Evolutionary conservation across 2,329 filamentous ascomycete genomes (phyloP).

Genomic region (Aureobasidium sp.): DNA sequence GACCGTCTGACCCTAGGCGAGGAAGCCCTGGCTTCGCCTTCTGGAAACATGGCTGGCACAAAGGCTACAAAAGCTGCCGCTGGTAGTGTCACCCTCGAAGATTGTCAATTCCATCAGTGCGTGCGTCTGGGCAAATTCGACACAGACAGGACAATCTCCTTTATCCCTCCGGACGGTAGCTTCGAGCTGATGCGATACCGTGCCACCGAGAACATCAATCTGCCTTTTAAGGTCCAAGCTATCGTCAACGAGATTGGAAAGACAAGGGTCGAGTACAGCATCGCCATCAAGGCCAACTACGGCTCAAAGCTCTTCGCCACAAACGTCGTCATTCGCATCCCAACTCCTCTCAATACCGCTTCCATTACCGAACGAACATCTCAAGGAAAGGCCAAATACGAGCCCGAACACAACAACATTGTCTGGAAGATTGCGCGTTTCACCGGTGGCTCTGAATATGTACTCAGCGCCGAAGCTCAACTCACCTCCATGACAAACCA

Average conservation of each 20-base stretch:
- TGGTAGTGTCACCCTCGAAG: conserved; percentile 89
- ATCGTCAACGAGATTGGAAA: conserved; percentile 97
- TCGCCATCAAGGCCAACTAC: conserved; percentile 95
- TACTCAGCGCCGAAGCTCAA: conserved; percentile 86
- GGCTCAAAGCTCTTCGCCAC: conserved; percentile 93
- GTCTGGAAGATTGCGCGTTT: conserved; percentile 99
- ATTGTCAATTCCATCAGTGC: conserved; percentile 98
- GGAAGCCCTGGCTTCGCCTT: conserved; percentile 49
- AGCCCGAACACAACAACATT: conserved; percentile 95
- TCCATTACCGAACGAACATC: conserved; percentile 87
- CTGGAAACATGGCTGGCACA: conserved; percentile 67
- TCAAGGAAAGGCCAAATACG: conserved; percentile 96
- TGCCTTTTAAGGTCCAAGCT: conserved; percentile 97
- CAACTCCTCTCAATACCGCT: conserved; percentile 92
- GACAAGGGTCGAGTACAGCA: conserved; percentile 97
- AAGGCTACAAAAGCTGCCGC: conserved; percentile 94
- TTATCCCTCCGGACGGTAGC: conserved; percentile 92
- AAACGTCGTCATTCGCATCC: conserved; percentile 89
- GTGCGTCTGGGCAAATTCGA: conserved; percentile 97
- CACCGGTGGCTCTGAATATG: conserved; percentile 93
- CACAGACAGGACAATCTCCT: conserved; percentile 90
- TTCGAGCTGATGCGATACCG: conserved; percentile 99
- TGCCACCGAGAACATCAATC: conserved; percentile 94
- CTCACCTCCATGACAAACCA: conserved; percentile 97
- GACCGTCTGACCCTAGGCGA: conserved; percentile 84